These are phyloP conservation scores for Paramyrothecium sp. DNA, from an alignment of 2,329 filamentous ascomycete species.

Conservation along the genomic window DNA sequence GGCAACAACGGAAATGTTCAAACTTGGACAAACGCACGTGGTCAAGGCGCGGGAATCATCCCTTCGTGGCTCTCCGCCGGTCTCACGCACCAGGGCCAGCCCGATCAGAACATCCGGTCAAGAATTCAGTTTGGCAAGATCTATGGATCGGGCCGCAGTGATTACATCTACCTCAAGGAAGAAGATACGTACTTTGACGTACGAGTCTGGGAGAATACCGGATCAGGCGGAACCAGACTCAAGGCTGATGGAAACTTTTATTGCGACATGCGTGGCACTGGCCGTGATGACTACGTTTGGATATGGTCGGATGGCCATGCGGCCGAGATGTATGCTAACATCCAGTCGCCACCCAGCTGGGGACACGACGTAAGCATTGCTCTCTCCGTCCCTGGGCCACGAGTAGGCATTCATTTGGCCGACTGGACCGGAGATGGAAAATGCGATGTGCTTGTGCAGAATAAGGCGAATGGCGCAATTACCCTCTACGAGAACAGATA, in stretches of 20 bases:
- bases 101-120: background rate
- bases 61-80: slow-evolving; percentile 8
- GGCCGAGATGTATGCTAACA: background rate
- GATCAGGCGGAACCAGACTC: slow-evolving; percentile 8
- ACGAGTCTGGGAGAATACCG: slow-evolving; percentile 12
- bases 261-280: background rate
- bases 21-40: background rate
- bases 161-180: slow-evolving; percentile 10
- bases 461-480: background rate
- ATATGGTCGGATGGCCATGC: background rate
- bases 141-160: slow-evolving; percentile 10
- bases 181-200: background rate
- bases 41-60: background rate
- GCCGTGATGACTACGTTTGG: background rate
- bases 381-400: background rate
- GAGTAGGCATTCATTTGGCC: slow-evolving; percentile 23
- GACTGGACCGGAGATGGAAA: slow-evolving; percentile 33
- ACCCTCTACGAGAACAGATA: slow-evolving; percentile 6
- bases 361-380: background rate
- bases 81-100: slow-evolving; percentile 8
- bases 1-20: background rate
- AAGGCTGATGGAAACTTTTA: background rate
- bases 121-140: slow-evolving; percentile 14
- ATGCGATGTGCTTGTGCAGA: slow-evolving; percentile 17
- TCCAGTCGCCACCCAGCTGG: background rate